Base-by-base conservation (phyloP, 352 stramenopile genomes). In the Pythium vanterpoolii region DNA sequence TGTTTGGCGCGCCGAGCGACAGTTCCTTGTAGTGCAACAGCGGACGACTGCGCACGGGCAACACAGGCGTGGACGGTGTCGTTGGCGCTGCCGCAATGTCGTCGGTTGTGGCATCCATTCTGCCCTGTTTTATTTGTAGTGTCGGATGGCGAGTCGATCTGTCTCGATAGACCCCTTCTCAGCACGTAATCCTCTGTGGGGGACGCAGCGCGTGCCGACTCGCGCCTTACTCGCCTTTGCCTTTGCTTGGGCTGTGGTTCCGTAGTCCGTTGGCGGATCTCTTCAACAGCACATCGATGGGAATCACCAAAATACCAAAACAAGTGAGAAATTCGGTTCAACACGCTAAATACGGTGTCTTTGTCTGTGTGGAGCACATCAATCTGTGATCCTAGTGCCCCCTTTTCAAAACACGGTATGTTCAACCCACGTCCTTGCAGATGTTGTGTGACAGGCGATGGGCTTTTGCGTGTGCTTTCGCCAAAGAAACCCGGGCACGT, bases 21-120 rank as follows among this genome's bases (percentile, higher is more conserved):
- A 93, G 63, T 60, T 89, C 77, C 46, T 86, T 86, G 69, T 79
- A 90, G 65, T 93, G 79, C 45, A 93, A 62, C 60, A 93, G 64
- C 34, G 83, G 83, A 0, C 69, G 73, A 28, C 68, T 78, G 33
- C 83, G 80, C 43, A 68, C 21, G 0, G 38, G 47, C 19, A 65
- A 78, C 43, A 68, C 21, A 0, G 38, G 47, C 19, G 66, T 51
- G 6, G 62, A 50, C 1, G 44, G 39, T 26, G 68, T 48, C 19
- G 64, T 53, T 3, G 43, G 31, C 14, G 31, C 45, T 14, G 64
- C 60, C 27, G 59, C 67, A 21, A 40, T 72, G 9, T 66, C 64
- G 16, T 73, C 76, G 18, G 23, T 38, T 27, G 28, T 40, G 4
- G 56, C 44, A n/a, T 64, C 62, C 39, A 59, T 64, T n/a, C n/a